phyloP scores from a whole-genome alignment of 2,329 filamentous ascomycete species.

The Biscogniauxia mediterranea region DNA sequence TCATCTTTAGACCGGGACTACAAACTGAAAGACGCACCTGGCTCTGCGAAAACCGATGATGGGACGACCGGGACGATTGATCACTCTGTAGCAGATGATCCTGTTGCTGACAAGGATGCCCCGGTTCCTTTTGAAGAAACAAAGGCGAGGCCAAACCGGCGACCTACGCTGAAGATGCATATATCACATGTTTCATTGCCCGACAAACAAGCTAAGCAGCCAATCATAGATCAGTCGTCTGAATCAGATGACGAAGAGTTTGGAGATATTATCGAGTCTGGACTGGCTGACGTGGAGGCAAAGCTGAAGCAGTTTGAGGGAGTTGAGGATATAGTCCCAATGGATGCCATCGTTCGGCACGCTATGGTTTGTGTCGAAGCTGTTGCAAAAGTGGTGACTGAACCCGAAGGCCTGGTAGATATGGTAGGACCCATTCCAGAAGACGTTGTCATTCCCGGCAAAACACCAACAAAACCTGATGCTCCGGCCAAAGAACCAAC shows the following conservation, averaged over 20 bases:
- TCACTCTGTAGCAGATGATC: slow-evolving; percentile 1
- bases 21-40: slow-evolving; percentile 20
- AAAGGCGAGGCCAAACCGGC: slow-evolving; percentile 6
- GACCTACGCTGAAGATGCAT: slow-evolving; percentile 18
- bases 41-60: slow-evolving; percentile 11
- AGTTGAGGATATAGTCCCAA: slow-evolving; percentile 37
- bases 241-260: slow-evolving; percentile 58
- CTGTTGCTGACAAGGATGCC: slow-evolving; percentile 8
- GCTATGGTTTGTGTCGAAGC: slow-evolving; percentile 49
- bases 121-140: slow-evolving; percentile 5
- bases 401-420: slow-evolving; percentile 42
- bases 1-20: slow-evolving; percentile 23
- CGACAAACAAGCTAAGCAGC: slow-evolving; percentile 32
- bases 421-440: slow-evolving; percentile 44
- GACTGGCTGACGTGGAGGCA: slow-evolving; percentile 51
- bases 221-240: slow-evolving; percentile 44
- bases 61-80: slow-evolving; percentile 8
- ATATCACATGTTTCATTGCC: slow-evolving; percentile 40
- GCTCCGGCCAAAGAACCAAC: slow-evolving; percentile 22
- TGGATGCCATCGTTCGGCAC: slow-evolving; percentile 45
- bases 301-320: slow-evolving; percentile 47
- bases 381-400: slow-evolving; percentile 45
- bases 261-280: slow-evolving; percentile 53
- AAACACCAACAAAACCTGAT: slow-evolving; percentile 18
- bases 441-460: slow-evolving; percentile 24